phyloP scores from a whole-genome alignment of 345 rosid genomes.

The Boechera divaricarpa region DNA sequence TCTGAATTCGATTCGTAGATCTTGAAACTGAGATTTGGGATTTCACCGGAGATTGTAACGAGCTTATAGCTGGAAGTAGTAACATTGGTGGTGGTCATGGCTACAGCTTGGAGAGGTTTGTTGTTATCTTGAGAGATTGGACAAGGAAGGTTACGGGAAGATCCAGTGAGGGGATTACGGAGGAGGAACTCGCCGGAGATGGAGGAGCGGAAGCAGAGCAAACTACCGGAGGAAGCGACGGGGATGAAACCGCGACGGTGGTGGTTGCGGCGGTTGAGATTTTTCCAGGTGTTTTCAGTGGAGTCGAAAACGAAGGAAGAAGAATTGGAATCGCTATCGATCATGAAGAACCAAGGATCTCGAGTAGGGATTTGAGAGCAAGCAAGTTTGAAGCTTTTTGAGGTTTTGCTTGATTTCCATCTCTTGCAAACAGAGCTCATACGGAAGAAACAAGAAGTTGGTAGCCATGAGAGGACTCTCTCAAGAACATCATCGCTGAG shows the following conservation, averaged over 20 bases:
- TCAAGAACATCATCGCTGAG: conserved; percentile 83
- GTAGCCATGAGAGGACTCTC: conserved; percentile 84
- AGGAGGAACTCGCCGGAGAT: conserved; percentile 55
- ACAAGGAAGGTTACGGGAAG: conserved; percentile 56
- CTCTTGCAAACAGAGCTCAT: conserved; percentile 81
- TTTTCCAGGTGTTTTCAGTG: conserved; percentile 68
- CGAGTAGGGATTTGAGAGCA: conserved; percentile 71
- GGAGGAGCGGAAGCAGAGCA: conserved; percentile 65
- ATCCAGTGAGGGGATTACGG: conserved; percentile 73
- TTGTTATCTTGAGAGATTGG: conserved; percentile 32
- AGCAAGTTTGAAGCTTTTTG: conserved; percentile 77
- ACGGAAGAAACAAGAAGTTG: conserved; percentile 71
- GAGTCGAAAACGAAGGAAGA: conserved; percentile 66
- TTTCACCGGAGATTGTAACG: conserved; percentile 69
- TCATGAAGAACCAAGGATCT: conserved; percentile 93
- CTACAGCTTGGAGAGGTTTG: conserved; percentile 69
- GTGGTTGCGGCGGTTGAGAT: conserved; percentile 45
- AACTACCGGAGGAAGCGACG: conserved; percentile 81
- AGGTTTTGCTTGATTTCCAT: conserved; percentile 69
- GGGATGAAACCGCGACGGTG: conserved; percentile 54
- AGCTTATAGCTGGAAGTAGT: conserved; percentile 56
- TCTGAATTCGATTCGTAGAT: conserved; percentile 56
- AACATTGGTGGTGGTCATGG: conserved; percentile 51
- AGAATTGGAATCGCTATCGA: conserved; percentile 44
- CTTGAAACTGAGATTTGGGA: conserved; percentile 58